A percentile compares a stretch with the other conserved stretches of the same genome.
Conservation (phyloP, 257 asterid species). For the Fraxinus cuspidata region DNA sequence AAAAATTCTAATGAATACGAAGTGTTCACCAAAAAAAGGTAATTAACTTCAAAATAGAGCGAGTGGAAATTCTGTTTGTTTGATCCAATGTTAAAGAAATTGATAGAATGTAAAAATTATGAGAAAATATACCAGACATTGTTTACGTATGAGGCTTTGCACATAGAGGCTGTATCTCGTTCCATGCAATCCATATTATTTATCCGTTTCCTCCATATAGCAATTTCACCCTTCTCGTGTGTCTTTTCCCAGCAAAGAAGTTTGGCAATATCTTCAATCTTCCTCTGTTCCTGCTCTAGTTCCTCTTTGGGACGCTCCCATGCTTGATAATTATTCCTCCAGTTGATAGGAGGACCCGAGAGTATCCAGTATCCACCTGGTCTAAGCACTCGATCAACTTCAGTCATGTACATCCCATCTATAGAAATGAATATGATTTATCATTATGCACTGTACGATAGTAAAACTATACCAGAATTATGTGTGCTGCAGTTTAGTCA, state of each 20-base stretch:
- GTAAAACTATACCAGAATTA: not conserved
- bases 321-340: slow-evolving; percentile 35
- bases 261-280: slow-evolving; percentile 42
- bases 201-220: slow-evolving; percentile 46
- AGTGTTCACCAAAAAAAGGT: not conserved
- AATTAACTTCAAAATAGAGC: not conserved
- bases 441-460: not conserved
- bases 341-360: slow-evolving; percentile 51
- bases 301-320: slow-evolving; percentile 43
- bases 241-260: slow-evolving; percentile 50
- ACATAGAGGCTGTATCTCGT: slow-evolving; percentile 34
- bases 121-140: slow-evolving; percentile 34
- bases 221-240: slow-evolving; percentile 40
- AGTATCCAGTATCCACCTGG: slow-evolving; percentile 55
- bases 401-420: slow-evolving; percentile 48
- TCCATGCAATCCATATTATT: slow-evolving; percentile 35
- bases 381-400: slow-evolving; percentile 46
- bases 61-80: not conserved
- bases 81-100: not conserved
- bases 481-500: not conserved
- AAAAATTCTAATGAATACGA: not conserved
- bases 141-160: slow-evolving; percentile 29
- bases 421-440: not conserved
- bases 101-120: not conserved
- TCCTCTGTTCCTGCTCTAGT: slow-evolving; percentile 40